Conservation (phyloP, 164 flowering plant genomes). For the Chloranthus sessilifolius region DNA sequence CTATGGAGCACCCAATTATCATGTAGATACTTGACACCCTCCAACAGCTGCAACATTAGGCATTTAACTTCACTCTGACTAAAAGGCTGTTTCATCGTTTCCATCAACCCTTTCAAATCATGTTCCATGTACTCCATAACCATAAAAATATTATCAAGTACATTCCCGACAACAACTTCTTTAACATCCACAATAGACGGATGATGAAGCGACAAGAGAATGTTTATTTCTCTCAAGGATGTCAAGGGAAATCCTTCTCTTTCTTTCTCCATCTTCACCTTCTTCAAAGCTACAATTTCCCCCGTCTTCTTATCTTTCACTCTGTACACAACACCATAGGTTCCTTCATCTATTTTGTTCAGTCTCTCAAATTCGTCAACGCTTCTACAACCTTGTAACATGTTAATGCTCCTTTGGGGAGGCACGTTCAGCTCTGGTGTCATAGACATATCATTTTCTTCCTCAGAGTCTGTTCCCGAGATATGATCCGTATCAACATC, state of each 20-base stretch:
- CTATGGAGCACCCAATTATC: constrained; percentile 78
- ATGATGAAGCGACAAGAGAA: constrained; percentile 53
- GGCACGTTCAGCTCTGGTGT: constrained; percentile 4
- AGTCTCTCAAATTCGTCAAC: constrained; percentile 62
- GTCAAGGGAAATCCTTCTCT: constrained; percentile 68
- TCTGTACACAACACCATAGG: constrained; percentile 70
- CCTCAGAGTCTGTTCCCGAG: constrained; percentile 19
- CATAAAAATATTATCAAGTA: constrained; percentile 47
- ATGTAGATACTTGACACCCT: constrained; percentile 71
- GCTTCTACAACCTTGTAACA: constrained; percentile 55
- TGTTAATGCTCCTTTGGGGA: constrained; percentile 27
- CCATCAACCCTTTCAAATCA: constrained; percentile 66
- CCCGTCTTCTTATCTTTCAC: constrained; percentile 63
- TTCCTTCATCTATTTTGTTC: constrained; percentile 64
- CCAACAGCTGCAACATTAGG: constrained; percentile 67
- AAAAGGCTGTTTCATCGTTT: constrained; percentile 51
- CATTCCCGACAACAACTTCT: constrained; percentile 59
- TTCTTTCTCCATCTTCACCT: constrained; percentile 59
- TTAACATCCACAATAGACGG: constrained; percentile 64
- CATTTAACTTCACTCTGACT: constrained; percentile 73
- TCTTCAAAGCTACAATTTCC: constrained; percentile 73
- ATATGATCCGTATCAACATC: neutral
- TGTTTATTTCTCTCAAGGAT: constrained; percentile 71
- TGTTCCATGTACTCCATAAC: constrained; percentile 86
- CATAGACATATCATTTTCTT: constrained; percentile 6